Base-by-base conservation (phyloP, 2,329 filamentous ascomycete species). In the Botrytis pseudocinerea region DNA sequence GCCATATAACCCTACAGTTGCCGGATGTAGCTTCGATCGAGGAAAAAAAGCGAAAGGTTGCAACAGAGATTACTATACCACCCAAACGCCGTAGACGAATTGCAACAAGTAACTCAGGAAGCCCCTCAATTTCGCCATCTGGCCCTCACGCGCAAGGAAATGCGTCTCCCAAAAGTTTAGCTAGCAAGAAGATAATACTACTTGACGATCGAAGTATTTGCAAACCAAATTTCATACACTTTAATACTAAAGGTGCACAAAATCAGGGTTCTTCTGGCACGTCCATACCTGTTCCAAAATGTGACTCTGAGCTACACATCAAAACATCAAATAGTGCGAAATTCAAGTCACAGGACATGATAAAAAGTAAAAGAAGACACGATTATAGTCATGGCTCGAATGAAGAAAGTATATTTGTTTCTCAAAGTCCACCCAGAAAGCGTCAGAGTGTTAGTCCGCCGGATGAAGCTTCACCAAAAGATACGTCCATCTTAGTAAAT, bases 251-350 rank as follows among this genome's bases (percentile, higher is more conserved):
- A 20, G 78, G 77, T 16, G 72, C 77, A 35, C 70, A 35, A 59
- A 79, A 79, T 40, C 77, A 79, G 69, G 78, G 78, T 2, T n/a
- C 70, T n/a, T 73, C 70, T 22, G 71, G 72, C 66, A 69, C 69
- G 3, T 54, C 28, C 6, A 76, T 38, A 40, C 22, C 22, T n/a
- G 18, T 57, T 14, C 12, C 18, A 4, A 44, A 54, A 28, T 32
- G 25, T 25, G 35, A 32, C n/a, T 20, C 6, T 44, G 48, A 44
- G 54, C 22, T 51, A 38, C 28, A 40, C 22, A 51, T 46, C 35
- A 44, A 44, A 44, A 46, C n/a, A 57, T 10, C 48, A 8, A 32
- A 66, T 68, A 28, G 44, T 20, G n/a, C 69, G 46, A 64, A 61
- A 70, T 48, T 72, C 68, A 71, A 54, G 38, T 16, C 28, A 9